Base-by-base conservation (phyloP, 495 filamentous ascomycete species). In the Corynascus novoguineensis region DNA sequence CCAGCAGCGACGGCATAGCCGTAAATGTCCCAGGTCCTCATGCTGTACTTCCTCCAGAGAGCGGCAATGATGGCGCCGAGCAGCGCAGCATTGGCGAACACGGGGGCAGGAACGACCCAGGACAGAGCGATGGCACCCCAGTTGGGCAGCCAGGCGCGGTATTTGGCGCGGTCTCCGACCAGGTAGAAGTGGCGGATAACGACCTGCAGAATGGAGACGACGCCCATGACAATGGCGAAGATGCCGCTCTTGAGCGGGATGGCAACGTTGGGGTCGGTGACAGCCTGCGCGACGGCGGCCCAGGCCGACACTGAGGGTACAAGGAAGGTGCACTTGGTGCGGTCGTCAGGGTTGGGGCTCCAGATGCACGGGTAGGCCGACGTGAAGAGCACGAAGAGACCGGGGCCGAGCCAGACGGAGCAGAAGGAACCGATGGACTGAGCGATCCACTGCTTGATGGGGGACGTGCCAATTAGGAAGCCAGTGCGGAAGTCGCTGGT, bases 1-100 rank as follows among this genome's bases (percentile, higher is more conserved):
- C 66, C 84, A 14, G 84, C 84, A 22, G 84, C 84, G 42, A 86
- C 73, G 8, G 82, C 82, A 61, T 84, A 86, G n/a, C 80, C 81
- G 55, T 83, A 83, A 31, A 81, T 67, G 37, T 85, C 84, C 60
- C 83, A 87, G 52, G 66, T 73, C 37, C 67, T 68, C 7, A 81
- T 69, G 55, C 71, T 78, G 62, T 71, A 78, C 73, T 81, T 86
- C 31, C 69, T 73, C 84, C 84, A 87, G 53, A 77, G 6, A 21
- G 69, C 74, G n/a, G 83, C 80, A 45, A 77, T 50, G 38, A 78
- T 74, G 12, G 84, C 78, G 14, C 84, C 84, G 14, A 84, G 75
- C 22, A 79, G 65, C 64, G 83, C 79, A 27, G 85, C 85, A 29
- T 72, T 75, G 19, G 64, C 60, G 60, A 67, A 69, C 28, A 68